Evolutionary conservation across 805 yeast genomes (phyloP).

Genomic region (Torulaspora franciscae): DNA sequence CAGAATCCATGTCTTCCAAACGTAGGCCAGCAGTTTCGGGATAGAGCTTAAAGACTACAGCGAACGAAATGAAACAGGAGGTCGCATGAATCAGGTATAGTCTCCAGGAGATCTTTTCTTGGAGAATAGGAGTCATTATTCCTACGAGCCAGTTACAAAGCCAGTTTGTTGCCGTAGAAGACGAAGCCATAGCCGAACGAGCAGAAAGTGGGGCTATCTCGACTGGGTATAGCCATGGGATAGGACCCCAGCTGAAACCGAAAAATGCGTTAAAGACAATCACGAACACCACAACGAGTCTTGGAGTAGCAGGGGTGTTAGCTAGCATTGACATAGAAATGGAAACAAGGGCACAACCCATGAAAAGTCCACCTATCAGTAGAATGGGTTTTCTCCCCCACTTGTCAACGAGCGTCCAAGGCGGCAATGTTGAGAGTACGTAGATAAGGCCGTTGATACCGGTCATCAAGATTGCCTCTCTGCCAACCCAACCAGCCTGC

Average conservation of each 20-base stretch:
- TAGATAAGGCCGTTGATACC: slow-evolving; percentile 68
- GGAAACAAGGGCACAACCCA: slow-evolving; percentile 64
- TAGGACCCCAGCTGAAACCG: slow-evolving; percentile 92
- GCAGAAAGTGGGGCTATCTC: slow-evolving; percentile 82
- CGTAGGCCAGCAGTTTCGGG: slow-evolving; percentile 90
- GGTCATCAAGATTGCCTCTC: slow-evolving; percentile 85
- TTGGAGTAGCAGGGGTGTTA: slow-evolving; percentile 53
- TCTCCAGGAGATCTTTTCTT: slow-evolving; percentile 72
- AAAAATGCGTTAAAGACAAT: slow-evolving; percentile 76
- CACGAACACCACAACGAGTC: slow-evolving; percentile 68
- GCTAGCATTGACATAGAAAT: slow-evolving; percentile 60
- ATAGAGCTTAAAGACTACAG: slow-evolving; percentile 65
- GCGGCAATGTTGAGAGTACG: slow-evolving; percentile 67
- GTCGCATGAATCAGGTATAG: slow-evolving; percentile 77
- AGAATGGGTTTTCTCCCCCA: slow-evolving; percentile 92
- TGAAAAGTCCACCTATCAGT: slow-evolving; percentile 68
- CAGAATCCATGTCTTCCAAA: slow-evolving; percentile 86
- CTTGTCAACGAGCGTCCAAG: slow-evolving; percentile 83
- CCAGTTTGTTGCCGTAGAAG: slow-evolving; percentile 92
- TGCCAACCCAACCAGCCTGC: slow-evolving; percentile 90
- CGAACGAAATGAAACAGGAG: slow-evolving; percentile 67
- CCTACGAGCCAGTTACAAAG: slow-evolving; percentile 88
- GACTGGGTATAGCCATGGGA: slow-evolving; percentile 84
- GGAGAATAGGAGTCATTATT: slow-evolving; percentile 80
- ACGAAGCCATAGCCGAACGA: slow-evolving; percentile 84